Percentiles rank a stretch among this genome's conserved stretches.
Evolutionary conservation across 129 eudicot genomes (phyloP).

Genomic region (Calendula officinalis): DNA sequence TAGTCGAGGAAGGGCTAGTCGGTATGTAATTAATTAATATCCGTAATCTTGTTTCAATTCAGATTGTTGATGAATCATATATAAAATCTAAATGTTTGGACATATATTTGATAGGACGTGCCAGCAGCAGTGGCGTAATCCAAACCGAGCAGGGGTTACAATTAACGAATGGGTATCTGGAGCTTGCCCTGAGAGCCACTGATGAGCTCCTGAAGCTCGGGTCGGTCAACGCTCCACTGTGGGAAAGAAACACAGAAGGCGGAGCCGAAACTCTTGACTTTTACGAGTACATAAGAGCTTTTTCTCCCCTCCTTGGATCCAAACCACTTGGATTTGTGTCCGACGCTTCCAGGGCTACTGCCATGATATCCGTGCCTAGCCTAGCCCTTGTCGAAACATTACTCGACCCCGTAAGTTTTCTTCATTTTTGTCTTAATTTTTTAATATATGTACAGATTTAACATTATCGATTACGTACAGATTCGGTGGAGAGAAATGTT

Average conservation of each 20-base stretch:
- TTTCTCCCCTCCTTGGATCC: slow-evolving; percentile 46
- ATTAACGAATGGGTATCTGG: slow-evolving; percentile 35
- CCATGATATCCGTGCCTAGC: slow-evolving; percentile 43
- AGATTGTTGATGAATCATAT: too few relatives aligned
- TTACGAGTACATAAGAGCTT: slow-evolving; percentile 44
- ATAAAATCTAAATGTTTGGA: too few relatives aligned
- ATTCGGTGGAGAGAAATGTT: slow-evolving; percentile 57
- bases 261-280: slow-evolving; percentile 45
- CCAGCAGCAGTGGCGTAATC: not conserved
- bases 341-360: slow-evolving; percentile 57
- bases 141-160: slow-evolving; percentile 22
- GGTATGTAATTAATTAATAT: too few relatives aligned
- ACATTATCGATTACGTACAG: slow-evolving; percentile 22
- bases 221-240: slow-evolving; percentile 49
- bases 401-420: slow-evolving; percentile 42
- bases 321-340: slow-evolving; percentile 46
- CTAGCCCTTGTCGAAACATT: slow-evolving; percentile 44
- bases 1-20: not conserved
- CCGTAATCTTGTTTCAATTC: too few relatives aligned
- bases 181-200: slow-evolving; percentile 59
- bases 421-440: slow-evolving; percentile 1
- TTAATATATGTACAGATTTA: not conserved
- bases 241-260: slow-evolving; percentile 46
- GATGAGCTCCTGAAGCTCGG: slow-evolving; percentile 64
- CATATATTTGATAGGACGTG: not conserved